A percentile compares a stretch with the other conserved stretches of the same genome.
phyloP scores from a whole-genome alignment of 2,329 filamentous ascomycete species.

The Paraconiothyrium sp. region DNA sequence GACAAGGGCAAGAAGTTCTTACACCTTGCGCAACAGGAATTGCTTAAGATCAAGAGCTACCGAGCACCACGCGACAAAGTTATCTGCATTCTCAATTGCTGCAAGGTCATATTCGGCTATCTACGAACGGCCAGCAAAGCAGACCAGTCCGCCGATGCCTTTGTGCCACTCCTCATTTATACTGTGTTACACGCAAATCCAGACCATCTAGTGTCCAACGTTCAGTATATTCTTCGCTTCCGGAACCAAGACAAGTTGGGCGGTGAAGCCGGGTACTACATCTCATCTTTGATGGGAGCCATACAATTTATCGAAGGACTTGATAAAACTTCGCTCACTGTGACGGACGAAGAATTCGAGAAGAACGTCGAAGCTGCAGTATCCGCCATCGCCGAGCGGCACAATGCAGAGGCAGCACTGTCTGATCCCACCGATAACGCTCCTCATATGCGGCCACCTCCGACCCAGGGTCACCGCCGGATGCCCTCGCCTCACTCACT shows the following conservation, averaged over 20 bases:
- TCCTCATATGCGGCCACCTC: slow-evolving; percentile 27
- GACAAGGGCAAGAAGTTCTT: slow-evolving; percentile 91
- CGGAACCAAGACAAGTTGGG: slow-evolving; percentile 96
- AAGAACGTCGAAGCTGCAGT: slow-evolving; percentile 95
- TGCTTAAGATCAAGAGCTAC: slow-evolving; percentile 96
- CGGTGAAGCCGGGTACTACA: slow-evolving; percentile 97
- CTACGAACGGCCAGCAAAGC: slow-evolving; percentile 85
- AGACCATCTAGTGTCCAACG: slow-evolving; percentile 94
- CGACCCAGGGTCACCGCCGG: slow-evolving; percentile 41
- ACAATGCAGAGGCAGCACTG: slow-evolving; percentile 62
- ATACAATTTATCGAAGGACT: slow-evolving; percentile 97
- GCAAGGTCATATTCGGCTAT: slow-evolving; percentile 98
- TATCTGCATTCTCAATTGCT: slow-evolving; percentile 97
- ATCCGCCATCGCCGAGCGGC: slow-evolving; percentile 92
- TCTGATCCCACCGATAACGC: slow-evolving; percentile 22
- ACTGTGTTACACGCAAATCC: slow-evolving; percentile 95
- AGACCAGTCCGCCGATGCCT: slow-evolving; percentile 95
- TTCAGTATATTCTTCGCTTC: slow-evolving; percentile 97
- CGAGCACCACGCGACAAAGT: slow-evolving; percentile 98
- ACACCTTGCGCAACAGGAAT: slow-evolving; percentile 88
- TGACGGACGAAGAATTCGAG: slow-evolving; percentile 95
- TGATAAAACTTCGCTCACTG: slow-evolving; percentile 91
- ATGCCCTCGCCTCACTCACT: slow-evolving; percentile 55
- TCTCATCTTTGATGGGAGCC: slow-evolving; percentile 94
- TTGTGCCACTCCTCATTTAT: slow-evolving; percentile 89